Evolutionary conservation across 2,329 filamentous ascomycete genomes (phyloP).

Genomic region (Colletotrichum falcatum): DNA sequence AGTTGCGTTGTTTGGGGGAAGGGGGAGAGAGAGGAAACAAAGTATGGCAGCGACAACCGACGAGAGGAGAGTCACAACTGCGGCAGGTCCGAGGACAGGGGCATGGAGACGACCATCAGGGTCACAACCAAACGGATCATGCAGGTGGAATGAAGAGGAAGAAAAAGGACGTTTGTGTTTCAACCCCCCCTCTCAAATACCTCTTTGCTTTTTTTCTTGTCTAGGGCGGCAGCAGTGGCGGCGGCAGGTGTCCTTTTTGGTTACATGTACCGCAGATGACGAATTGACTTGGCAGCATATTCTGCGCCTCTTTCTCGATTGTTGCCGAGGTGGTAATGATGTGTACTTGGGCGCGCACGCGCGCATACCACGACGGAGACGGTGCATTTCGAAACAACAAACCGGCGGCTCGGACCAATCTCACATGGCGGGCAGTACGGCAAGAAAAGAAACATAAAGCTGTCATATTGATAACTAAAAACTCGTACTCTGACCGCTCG

Average conservation of each 20-base stretch:
- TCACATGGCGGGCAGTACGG: neutral
- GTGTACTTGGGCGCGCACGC: neutral
- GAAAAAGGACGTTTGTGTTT: neutral
- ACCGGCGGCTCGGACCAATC: neutral
- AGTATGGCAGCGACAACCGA: neutral
- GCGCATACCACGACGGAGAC: neutral
- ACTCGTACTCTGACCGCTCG: neutral
- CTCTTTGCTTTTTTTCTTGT: conserved; percentile 4
- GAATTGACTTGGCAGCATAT: conserved; percentile 10
- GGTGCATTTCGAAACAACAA: neutral
- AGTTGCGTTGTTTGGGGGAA: neutral
- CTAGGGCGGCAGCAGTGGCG: neutral
- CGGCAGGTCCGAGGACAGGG: conserved; percentile 28
- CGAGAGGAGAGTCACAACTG: conserved; percentile 10
- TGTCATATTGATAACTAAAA: conserved; percentile 17
- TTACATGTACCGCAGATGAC: conserved; percentile 11
- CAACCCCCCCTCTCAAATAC: neutral
- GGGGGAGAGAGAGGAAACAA: neutral
- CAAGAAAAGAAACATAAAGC: neutral
- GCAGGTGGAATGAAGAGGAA: neutral
- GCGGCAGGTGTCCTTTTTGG: conserved; percentile 18
- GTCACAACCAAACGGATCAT: neutral
- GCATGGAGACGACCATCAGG: neutral
- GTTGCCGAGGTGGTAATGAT: neutral
- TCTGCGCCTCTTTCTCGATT: neutral